Percentiles rank a stretch among this genome's conserved stretches.
Conservation (phyloP, 2,329 filamentous ascomycete genomes). For the Fusarium lyarnte region DNA sequence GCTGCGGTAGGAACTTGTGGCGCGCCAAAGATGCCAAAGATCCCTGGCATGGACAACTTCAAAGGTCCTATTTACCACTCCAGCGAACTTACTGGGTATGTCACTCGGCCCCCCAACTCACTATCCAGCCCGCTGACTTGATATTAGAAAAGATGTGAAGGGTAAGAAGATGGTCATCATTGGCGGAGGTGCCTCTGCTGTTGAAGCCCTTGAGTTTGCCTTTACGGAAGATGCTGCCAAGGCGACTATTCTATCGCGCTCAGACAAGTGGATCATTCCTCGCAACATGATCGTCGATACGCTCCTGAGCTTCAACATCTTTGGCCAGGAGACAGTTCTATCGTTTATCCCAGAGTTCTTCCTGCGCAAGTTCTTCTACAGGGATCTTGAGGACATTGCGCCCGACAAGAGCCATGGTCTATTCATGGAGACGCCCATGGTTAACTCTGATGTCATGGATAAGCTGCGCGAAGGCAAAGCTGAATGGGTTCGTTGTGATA, state of each 20-base stretch:
- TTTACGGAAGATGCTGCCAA: slow-evolving; percentile 72
- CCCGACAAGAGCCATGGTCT: slow-evolving; percentile 71
- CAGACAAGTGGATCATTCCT: slow-evolving; percentile 89
- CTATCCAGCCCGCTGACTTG: slow-evolving; percentile 25
- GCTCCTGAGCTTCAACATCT: slow-evolving; percentile 79
- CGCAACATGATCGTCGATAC: slow-evolving; percentile 79
- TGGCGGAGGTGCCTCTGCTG: slow-evolving; percentile 81
- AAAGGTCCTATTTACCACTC: slow-evolving; percentile 79
- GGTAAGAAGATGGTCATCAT: slow-evolving; percentile 81
- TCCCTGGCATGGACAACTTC: slow-evolving; percentile 77
- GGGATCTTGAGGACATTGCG: slow-evolving; percentile 78
- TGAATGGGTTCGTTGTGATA: slow-evolving; percentile 84
- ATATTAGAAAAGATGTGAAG: slow-evolving; percentile 68
- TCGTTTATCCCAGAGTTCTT: slow-evolving; percentile 82
- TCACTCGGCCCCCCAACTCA: fast-evolving
- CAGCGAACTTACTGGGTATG: slow-evolving; percentile 72
- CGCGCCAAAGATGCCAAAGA: slow-evolving; percentile 75
- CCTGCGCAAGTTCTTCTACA: slow-evolving; percentile 82
- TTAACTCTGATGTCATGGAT: slow-evolving; percentile 82
- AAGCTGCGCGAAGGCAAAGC: slow-evolving; percentile 77
- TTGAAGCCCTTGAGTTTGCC: slow-evolving; percentile 85
- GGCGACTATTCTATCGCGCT: slow-evolving; percentile 77
- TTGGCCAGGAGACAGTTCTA: slow-evolving; percentile 78
- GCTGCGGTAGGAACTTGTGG: slow-evolving; percentile 84
- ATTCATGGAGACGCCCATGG: slow-evolving; percentile 89